phyloP scores from a whole-genome alignment of 2,329 filamentous ascomycete genomes.

The Monosporascus sp. region DNA sequence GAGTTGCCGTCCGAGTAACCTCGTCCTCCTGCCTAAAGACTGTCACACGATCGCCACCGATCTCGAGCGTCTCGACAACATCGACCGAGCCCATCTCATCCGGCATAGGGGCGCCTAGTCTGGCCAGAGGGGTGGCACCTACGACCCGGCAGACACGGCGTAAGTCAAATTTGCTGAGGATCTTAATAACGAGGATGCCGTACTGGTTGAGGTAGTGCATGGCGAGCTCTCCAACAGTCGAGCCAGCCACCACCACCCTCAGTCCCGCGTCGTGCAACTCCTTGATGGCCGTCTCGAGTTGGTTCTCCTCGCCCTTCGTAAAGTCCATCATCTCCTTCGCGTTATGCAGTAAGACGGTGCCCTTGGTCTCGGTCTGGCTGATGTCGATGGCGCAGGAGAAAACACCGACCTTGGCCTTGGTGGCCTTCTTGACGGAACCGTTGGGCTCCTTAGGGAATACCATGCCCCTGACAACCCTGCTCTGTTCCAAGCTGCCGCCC shows the following conservation, averaged over 20 bases:
- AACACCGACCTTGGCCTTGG: constrained; percentile 91
- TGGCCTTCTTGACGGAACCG: constrained; percentile 82
- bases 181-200: constrained; percentile 92
- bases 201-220: constrained; percentile 97
- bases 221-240: constrained; percentile 91
- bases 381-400: constrained; percentile 95
- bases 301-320: constrained; percentile 90
- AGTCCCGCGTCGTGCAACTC: constrained; percentile 92
- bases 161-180: constrained; percentile 97
- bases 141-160: constrained; percentile 92
- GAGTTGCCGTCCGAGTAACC: constrained; percentile 83
- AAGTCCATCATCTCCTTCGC: constrained; percentile 99
- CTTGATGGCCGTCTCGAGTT: constrained; percentile 88
- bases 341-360: constrained; percentile 92
- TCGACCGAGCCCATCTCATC: constrained; percentile 97
- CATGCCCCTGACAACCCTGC: constrained; percentile 94
- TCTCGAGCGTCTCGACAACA: constrained; percentile 93
- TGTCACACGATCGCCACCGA: constrained; percentile 95
- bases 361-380: constrained; percentile 97
- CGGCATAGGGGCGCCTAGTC: constrained; percentile 97
- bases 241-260: constrained; percentile 85
- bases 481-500: constrained; percentile 93
- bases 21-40: constrained; percentile 97
- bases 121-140: constrained; percentile 90
- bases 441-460: constrained; percentile 96